Evolutionary conservation across 2,329 filamentous ascomycete species (phyloP), one percentile per base, ranked within the genome.

Genomic region (Dendryphion nanum): DNA sequence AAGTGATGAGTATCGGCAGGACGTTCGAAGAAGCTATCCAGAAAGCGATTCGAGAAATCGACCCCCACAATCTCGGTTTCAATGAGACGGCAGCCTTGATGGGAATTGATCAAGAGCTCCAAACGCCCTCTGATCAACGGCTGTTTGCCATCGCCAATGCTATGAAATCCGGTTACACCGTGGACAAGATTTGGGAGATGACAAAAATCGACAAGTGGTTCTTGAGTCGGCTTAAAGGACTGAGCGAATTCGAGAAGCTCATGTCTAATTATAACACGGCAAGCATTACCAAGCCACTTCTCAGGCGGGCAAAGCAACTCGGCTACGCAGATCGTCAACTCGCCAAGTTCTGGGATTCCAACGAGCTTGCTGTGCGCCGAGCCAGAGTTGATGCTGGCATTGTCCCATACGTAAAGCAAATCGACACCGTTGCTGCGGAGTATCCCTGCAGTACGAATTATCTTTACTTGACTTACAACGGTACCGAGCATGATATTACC

Each of bases 181-280:
- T 97, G 23, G 87, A 97, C 61, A 93, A 95, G 71, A 95, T 98
- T 63, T 96, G 90, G 89, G 87, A 96, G 66, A 78, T 97, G 74
- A 98, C 93, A 59, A 89, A 91, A 72, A 98, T 98, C 56, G 93
- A 97, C 73, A 95, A 94, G 69, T 98, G 93, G 93, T 98, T 97
- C 76, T 72, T 98, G 50, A 83, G 81, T 69, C 90, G 89, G 67
- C 82, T 98, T 41, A 95, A 95, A 79, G 84, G 85, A 18, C 74
- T 98, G 7, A 95, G 83, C 68, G 81, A 95, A 71, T 96, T 97
- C 55, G 83, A 83, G 61, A 91, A 89, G 70, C 67, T 77, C 17
- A 87, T 96, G 81, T 75, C 77, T 42, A 75, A 73, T 33, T 87
- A 82, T 68, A 77, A 74, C 50, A 83, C 89, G 30, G 79, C 85